Evolutionary conservation across 345 rosid species (phyloP), one percentile per base, ranked within the genome.

Genomic region (Eucalyptus coolabah): DNA sequence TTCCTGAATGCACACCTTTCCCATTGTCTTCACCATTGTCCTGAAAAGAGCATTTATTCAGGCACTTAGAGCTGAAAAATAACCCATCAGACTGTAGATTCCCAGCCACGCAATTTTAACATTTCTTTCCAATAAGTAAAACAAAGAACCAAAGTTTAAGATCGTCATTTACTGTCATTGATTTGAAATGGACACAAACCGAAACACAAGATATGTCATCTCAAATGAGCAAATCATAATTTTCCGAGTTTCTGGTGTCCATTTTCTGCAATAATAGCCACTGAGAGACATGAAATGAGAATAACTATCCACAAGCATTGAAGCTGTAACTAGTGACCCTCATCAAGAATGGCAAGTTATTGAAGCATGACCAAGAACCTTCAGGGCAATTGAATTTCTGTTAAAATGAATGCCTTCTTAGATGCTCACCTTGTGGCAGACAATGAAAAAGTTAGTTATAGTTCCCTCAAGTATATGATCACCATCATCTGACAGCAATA

Each of bases 401-500:
- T 17, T 24, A 89, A n/a, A 60, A 45, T 69, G 40, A 17, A n/a
- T 53, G 81, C 34, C 40, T 85, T 44, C 86, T 88, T 86, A 88
- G 81, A 67, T 89, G 86, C 93, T 89, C 91, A 96, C 99, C 98
- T 86, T 94, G 89, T 87, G 91, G 89, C 93, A 95, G 88, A 96
- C 94, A 37, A 94, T 96, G 82, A 97, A 97, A 88, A 96, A 94
- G 91, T 95, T 96, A 19, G 99, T 95, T 44, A 95, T 81, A 72
- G 94, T 94, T 44, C 99, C 99, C 89, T 98, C 98, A 42, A 98
- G 97, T 87, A 98, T 91, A 50, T 89, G 97, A 90, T 97, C 96
- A 90, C 99, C 97, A 92, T 97, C 98, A 87, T 97, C 92, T 8
- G 99, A 97, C 92, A 97, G 90, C 94, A 97, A 92, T 34, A 98